These are phyloP conservation scores for Saccharomycopsis sp. DNA, from an alignment of 805 yeast genomes.

Conservation along the genomic window DNA sequence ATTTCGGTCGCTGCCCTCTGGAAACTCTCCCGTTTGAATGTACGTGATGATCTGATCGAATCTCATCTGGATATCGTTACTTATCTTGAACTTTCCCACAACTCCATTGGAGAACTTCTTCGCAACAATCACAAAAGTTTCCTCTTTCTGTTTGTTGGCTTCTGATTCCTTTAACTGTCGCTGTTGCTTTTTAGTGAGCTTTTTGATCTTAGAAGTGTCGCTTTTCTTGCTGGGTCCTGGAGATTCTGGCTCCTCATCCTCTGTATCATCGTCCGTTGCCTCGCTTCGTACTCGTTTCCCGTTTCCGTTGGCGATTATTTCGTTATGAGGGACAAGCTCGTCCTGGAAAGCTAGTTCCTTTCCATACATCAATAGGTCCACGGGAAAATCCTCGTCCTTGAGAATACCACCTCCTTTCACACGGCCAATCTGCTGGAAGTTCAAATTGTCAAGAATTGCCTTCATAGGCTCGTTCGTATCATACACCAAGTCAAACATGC, in stretches of 20 bases:
- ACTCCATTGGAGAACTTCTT: neutral
- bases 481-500: conserved; percentile 78
- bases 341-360: conserved; percentile 53
- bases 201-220: conserved; percentile 13
- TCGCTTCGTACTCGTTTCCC: conserved; percentile 7
- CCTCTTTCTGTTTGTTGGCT: neutral
- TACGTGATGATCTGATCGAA: conserved; percentile 75
- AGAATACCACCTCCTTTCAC: conserved; percentile 84
- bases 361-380: conserved; percentile 83
- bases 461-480: conserved; percentile 84
- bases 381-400: conserved; percentile 77
- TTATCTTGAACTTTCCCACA: neutral
- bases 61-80: conserved; percentile 26
- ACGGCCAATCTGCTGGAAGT: conserved; percentile 73
- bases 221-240: conserved; percentile 20
- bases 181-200: neutral
- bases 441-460: conserved; percentile 65
- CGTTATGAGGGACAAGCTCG: neutral
- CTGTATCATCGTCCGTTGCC: neutral
- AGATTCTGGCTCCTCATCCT: conserved; percentile 22
- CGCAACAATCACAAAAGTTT: neutral
- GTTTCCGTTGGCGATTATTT: neutral
- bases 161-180: neutral
- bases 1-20: conserved; percentile 70
- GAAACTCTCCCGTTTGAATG: conserved; percentile 79